Percentiles rank a stretch among this genome's conserved stretches.
phyloP scores from a whole-genome alignment of 805 yeast species.

The Ogataea angusta region DNA sequence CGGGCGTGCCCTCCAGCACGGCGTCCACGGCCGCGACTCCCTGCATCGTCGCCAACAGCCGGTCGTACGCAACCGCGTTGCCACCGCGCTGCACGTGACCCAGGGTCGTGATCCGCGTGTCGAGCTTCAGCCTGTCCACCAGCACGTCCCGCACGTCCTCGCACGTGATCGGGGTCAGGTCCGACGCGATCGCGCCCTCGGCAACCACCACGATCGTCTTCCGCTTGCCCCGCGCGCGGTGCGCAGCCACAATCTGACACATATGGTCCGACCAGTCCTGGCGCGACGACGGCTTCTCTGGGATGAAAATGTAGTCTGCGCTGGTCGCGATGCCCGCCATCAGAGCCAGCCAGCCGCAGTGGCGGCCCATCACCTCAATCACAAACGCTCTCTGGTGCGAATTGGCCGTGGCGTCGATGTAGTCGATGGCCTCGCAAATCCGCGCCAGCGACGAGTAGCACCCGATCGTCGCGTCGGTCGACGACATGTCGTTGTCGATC shows the following conservation, averaged over 20 bases:
- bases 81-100: slow-evolving; percentile 99
- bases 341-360: slow-evolving; percentile 84
- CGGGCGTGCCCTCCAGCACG: slow-evolving; percentile 81
- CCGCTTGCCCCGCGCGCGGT: slow-evolving; percentile 69
- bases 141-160: slow-evolving; percentile 63
- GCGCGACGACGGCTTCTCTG: slow-evolving; percentile 69
- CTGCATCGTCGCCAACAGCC: slow-evolving; percentile 88
- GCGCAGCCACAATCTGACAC: slow-evolving; percentile 59
- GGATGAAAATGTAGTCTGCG: slow-evolving; percentile 78
- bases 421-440: slow-evolving; percentile 72
- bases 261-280: slow-evolving; percentile 66
- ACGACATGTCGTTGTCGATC: slow-evolving; percentile 83
- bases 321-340: slow-evolving; percentile 79
- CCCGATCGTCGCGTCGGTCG: slow-evolving; percentile 81
- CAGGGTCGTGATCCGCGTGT: slow-evolving; percentile 85
- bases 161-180: slow-evolving; percentile 63
- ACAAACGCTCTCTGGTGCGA: slow-evolving; percentile 83
- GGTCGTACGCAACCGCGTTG: slow-evolving; percentile 92
- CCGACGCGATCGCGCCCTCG: slow-evolving; percentile 76
- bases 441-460: slow-evolving; percentile 76
- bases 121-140: slow-evolving; percentile 60
- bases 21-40: slow-evolving; percentile 98
- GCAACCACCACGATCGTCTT: slow-evolving; percentile 79
- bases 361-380: slow-evolving; percentile 86
- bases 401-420: slow-evolving; percentile 79